These are phyloP conservation scores for Globisporangium splendens DNA, from an alignment of 352 stramenopile genomes.

Conservation along the genomic window DNA sequence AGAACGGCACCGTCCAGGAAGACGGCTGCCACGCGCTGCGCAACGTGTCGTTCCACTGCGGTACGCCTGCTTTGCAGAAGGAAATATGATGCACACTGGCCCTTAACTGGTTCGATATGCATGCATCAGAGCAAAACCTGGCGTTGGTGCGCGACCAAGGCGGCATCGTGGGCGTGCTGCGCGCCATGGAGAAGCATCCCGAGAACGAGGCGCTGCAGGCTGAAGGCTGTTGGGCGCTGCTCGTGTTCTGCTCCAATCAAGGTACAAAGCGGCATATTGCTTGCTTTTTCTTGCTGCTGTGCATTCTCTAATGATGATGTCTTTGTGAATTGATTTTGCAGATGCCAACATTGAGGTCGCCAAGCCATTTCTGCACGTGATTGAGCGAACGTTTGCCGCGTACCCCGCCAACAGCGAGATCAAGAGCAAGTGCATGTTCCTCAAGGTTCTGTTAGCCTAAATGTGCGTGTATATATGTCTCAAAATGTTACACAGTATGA, in stretches of 20 bases:
- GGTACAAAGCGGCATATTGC: conserved; percentile 23
- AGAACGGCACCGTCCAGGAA: conserved; percentile 60
- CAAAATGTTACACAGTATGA: background rate
- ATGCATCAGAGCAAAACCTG: conserved; percentile 48
- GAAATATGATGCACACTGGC: background rate
- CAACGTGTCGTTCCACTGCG: conserved; percentile 71
- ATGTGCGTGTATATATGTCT: background rate
- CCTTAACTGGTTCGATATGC: background rate
- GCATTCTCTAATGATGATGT: background rate
- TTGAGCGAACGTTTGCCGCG: conserved; percentile 39
- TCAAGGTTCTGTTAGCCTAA: conserved; percentile 53
- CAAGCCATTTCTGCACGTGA: conserved; percentile 37
- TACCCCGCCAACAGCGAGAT: conserved; percentile 60
- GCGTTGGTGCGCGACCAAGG: conserved; percentile 54
- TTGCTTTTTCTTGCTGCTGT: background rate
- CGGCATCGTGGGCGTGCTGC: conserved; percentile 55
- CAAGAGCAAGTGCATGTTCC: conserved; percentile 61
- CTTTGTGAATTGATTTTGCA: conserved; percentile 9
- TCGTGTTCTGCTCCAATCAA: conserved; percentile 82
- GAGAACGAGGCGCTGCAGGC: conserved; percentile 67
- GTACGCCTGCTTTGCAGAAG: conserved; percentile 15
- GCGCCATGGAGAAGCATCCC: conserved; percentile 58
- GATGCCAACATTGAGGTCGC: conserved; percentile 56
- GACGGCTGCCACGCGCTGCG: conserved; percentile 73
- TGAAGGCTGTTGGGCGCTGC: conserved; percentile 67